phyloP scores from a whole-genome alignment of 176 grass and related monocot species.

The Paspalum notatum region DNA sequence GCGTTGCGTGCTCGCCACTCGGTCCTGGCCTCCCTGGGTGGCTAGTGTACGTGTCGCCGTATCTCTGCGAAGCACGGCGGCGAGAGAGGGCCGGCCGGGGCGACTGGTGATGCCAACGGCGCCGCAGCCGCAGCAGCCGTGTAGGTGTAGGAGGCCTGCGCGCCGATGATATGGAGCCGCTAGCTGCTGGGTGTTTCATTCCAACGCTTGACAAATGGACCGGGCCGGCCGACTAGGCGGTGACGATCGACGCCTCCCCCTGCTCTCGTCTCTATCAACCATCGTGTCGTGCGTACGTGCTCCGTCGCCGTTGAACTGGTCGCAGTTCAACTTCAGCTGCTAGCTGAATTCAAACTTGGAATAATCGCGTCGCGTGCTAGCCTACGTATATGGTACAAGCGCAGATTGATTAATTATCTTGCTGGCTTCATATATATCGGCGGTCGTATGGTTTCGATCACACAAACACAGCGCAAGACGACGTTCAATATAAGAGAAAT shows the following conservation, averaged over 20 bases:
- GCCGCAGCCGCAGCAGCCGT: not conserved
- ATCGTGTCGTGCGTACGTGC: conserved; percentile 27
- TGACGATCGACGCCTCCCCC: not conserved
- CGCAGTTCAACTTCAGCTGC: not conserved
- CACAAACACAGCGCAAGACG: not conserved
- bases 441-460: not conserved
- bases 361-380: not conserved
- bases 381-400: not conserved
- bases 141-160: too few relatives aligned
- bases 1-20: conserved; percentile 41
- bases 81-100: too few relatives aligned
- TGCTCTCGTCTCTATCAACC: not conserved
- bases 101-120: not conserved
- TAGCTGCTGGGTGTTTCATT: too few relatives aligned
- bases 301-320: conserved; percentile 29
- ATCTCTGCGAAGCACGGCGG: not conserved
- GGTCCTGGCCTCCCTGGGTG: not conserved
- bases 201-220: conserved; percentile 18
- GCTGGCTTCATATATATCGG: too few relatives aligned
- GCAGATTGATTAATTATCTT: not conserved
- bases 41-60: conserved; percentile 18
- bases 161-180: too few relatives aligned
- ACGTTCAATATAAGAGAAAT: too few relatives aligned
- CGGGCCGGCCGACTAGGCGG: not conserved
- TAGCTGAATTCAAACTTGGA: conserved; percentile 39